Evolutionary conservation across 306 rosid genomes (phyloP), one percentile per base, ranked within the genome.

Genomic region (Cicer judaicum): DNA sequence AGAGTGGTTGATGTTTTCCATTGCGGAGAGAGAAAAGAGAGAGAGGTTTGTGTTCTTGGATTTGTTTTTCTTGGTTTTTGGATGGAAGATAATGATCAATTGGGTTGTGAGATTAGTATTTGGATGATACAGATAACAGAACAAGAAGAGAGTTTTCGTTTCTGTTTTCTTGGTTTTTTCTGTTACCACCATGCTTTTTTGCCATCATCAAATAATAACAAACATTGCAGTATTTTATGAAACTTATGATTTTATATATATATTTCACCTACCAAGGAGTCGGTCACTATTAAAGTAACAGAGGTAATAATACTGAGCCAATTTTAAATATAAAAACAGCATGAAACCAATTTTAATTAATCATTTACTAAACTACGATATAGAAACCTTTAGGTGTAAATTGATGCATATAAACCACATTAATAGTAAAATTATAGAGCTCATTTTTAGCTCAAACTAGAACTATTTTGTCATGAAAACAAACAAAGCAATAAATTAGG

Each of bases 1-100:
- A 24, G 19, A 6, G 65, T 19, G 57, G 46, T 15, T 41, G 39
- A 9, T 15, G 40, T 2, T 69, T 64, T 60, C 76, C 75, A 77
- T 77, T 7, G 40, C 12, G 2, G 16, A 14, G 46, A 59, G 65
- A 24, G 9, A 21, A 5, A 53, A 65, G 3, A 9, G 14, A 41
- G 41, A 46, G 72, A 46, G 50, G 1, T 29, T 19, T 47, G 73
- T 12, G 72, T 24, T 68, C 24, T 68, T 18, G 43, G 34, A 2
- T 24, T 19, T 56, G 21, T 3, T 19, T 56, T 56, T 56, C 63
- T 57, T 57, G 65, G 60, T 29, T 68, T 18, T 6, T 47, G 42
- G 42, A 16, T 41, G n/a, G 5, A 60, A 36, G 19, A 60, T 42
- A 60, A 34, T 60, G 66, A 60, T 60, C 4, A 34, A 34, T 60